Base-by-base conservation (phyloP, 1,284 basidiomycete species). In the Pyrrhoderma noxium region DNA sequence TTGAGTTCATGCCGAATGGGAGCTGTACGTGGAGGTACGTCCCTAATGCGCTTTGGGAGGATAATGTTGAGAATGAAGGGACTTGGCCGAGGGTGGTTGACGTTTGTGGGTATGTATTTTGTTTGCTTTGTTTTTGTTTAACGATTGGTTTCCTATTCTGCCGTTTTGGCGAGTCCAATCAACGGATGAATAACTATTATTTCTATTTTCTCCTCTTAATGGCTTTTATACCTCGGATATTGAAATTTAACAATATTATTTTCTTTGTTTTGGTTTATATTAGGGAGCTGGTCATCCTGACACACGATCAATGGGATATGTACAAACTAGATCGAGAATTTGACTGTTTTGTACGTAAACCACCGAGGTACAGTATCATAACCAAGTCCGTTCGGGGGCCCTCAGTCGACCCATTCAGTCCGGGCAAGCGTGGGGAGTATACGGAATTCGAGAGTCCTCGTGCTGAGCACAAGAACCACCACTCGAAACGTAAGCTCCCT, bases 291-390 rank as follows among this genome's bases (percentile, higher is more conserved):
- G 65, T 74, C 41, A 62, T 74, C 52, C 74, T 75, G 59, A 75
- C 76, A 25, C 80, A 83, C 61, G 84, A 88, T 37, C 84, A 88
- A 62, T 89, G 86, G 86, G 86, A 89, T 55, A 79, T 88, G 35
- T 82, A 88, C 67, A 89, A 88, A 62, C 72, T 89, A 11, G 86
- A 89, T 59, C 77, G 80, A 1, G 64, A 65, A 16, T 89, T 86
- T 58, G 73, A 77, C 25, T 89, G 86, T 59, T 65, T 68, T 53
- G 77, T 87, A 4, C 73, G 68, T 5, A 61, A 64, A 19, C 64
- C 66, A 37, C 76, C 78, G 7, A 64, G 69, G 8, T 63, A 72
- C 16, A 64, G 73, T 5, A 64, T 65, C 2, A 73, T 80, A 37
- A 67, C 65, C 11, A 64, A 60, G 56, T 59, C 62, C 25, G 52